Base-by-base conservation (phyloP, 352 stramenopile species). In the Phytophthora sojae region DNA sequence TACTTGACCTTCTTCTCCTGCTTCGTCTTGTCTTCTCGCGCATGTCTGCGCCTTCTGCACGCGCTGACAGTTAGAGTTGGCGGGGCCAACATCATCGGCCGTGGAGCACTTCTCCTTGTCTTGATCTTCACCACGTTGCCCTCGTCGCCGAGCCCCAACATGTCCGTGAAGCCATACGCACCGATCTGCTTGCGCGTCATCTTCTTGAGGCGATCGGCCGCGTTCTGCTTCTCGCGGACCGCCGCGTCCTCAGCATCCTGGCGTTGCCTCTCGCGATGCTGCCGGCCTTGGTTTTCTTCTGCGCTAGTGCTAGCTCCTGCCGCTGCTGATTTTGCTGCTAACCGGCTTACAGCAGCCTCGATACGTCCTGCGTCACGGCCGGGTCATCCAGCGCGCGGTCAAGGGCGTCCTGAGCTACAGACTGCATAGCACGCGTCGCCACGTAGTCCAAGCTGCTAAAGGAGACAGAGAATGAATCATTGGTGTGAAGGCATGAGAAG, bases 101-200 rank as follows among this genome's bases (percentile, higher is more conserved):
- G 68, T 65, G 58, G 39, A 17, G 39, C 39, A 19, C 39, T 85
- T 84, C 35, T 92, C 80, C 71, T 90, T 91, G 71, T 93, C 53
- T 80, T 83, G 19, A 81, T 86, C 74, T 92, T 89, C 67, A 94
- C 80, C 14, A 96, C 74, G 67, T 96, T 94, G 47, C 86, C 89
- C 14, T 94, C 85, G 65, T 96, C 89, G 60, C 94, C 89, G 61
- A 94, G 91, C 75, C 93, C 84, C 1, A 85, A 93, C 64, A 93
- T 83, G 35, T 83, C 77, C 15, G 82, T 91, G 63, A 93, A 91
- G 29, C 89, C 86, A 60, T 96, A 96, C 57, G 83, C 84, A 39
- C 72, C 77, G 6, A 96, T 74, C 65, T 96, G 82, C 51, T 94
- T 76, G 0, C 84, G 76, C 21, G 88, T 90, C 88, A 95, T 92